A percentile compares a stretch with the other conserved stretches of the same genome.
phyloP scores from a whole-genome alignment of 1,139 yeast genomes.

The Taphrina sp. region DNA sequence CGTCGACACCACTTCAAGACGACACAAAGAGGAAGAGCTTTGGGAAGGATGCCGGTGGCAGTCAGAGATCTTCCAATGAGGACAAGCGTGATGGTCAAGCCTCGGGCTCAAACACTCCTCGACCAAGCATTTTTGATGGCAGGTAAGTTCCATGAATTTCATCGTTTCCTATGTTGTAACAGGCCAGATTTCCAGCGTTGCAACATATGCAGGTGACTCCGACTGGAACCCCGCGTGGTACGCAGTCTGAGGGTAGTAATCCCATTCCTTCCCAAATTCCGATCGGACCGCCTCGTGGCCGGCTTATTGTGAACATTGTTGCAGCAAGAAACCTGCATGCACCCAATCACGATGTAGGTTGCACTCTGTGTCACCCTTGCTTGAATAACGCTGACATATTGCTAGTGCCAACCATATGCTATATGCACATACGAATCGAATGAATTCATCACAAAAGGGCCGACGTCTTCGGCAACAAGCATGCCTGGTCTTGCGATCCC shows the following conservation, averaged over 20 bases:
- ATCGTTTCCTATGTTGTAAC: not conserved
- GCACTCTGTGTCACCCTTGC: too few relatives aligned
- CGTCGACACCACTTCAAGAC: constrained; percentile 16
- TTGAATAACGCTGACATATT: too few relatives aligned
- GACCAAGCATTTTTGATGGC: constrained; percentile 30
- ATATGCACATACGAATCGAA: constrained; percentile 92
- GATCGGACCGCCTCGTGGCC: constrained; percentile 52
- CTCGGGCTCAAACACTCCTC: constrained; percentile 14
- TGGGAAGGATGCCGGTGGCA: not conserved
- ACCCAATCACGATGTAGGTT: constrained; percentile 58
- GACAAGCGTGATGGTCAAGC: constrained; percentile 19
- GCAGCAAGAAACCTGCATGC: constrained; percentile 71
- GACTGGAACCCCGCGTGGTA: constrained; percentile 23
- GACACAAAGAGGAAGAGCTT: constrained; percentile 5
- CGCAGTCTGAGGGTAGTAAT: constrained; percentile 25
- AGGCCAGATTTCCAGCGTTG: constrained; percentile 26
- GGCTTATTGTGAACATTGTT: constrained; percentile 71
- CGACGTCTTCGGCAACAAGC: constrained; percentile 41
- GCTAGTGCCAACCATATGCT: constrained; percentile 52
- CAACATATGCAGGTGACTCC: constrained; percentile 30
- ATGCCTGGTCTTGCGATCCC: constrained; percentile 33
- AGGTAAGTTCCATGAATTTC: constrained; percentile 3
- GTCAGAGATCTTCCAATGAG: constrained; percentile 19
- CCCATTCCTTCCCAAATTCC: constrained; percentile 33
- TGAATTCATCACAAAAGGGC: constrained; percentile 82